Percentiles rank a stretch among this genome's conserved stretches.
These are phyloP conservation scores for Fusarium sp. DNA, from an alignment of 2,329 filamentous ascomycete genomes.

Conservation along the genomic window DNA sequence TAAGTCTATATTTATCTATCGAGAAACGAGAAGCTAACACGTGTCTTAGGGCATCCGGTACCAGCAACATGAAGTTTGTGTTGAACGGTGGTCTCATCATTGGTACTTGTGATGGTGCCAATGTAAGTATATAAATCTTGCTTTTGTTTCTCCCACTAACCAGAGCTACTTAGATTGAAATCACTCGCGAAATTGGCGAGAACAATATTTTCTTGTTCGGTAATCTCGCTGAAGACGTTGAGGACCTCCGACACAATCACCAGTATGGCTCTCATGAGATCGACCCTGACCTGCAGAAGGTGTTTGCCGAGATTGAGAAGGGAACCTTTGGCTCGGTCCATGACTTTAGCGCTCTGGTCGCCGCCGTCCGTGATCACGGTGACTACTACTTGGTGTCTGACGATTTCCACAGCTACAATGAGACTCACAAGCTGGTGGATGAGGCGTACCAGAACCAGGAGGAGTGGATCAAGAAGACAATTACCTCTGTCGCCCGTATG, in stretches of 20 bases:
- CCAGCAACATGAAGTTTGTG: conserved; percentile 99
- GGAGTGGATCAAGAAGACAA: conserved; percentile 91
- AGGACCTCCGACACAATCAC: conserved; percentile 92
- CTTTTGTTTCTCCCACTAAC: not conserved
- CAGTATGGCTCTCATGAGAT: conserved; percentile 83
- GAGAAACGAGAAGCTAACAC: conserved; percentile 6
- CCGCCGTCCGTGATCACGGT: conserved; percentile 89
- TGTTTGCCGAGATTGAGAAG: conserved; percentile 84
- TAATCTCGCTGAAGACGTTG: conserved; percentile 94
- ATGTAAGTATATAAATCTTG: conserved; percentile 52
- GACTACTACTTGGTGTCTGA: conserved; percentile 99
- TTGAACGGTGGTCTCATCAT: conserved; percentile 97
- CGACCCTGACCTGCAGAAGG: conserved; percentile 79
- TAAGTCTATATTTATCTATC: conserved; percentile 50
- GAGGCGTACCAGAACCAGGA: conserved; percentile 92
- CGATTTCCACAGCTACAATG: conserved; percentile 94
- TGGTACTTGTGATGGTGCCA: conserved; percentile 96
- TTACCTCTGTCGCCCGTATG: conserved; percentile 90
- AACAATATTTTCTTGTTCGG: conserved; percentile 99
- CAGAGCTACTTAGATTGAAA: conserved; percentile 76
- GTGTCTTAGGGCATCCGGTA: conserved; percentile 70
- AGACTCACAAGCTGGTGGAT: conserved; percentile 91
- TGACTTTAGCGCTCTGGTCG: conserved; percentile 84
- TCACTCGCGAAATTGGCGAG: conserved; percentile 95
- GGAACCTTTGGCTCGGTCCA: conserved; percentile 83